Evolutionary conservation across 768 basidiomycete genomes (phyloP).

Genomic region (Agaricus sinodeliciosus): DNA sequence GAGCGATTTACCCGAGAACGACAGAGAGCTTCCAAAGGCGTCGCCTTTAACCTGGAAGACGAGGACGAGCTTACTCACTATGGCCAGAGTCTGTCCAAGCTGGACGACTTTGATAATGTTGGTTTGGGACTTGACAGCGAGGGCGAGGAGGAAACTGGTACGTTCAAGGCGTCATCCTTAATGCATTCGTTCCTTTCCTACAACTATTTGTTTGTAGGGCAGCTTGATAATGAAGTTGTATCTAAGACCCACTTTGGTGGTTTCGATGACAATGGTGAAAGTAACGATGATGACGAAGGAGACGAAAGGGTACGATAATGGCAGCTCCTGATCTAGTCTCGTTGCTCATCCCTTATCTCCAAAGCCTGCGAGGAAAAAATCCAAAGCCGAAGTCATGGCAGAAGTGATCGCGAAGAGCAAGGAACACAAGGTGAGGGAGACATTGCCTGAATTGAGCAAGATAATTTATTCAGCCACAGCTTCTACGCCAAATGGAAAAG

Average conservation of each 20-base stretch:
- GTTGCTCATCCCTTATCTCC: background rate
- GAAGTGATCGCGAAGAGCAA: conserved; percentile 98
- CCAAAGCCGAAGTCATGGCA: conserved; percentile 94
- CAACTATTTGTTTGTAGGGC: conserved; percentile 33
- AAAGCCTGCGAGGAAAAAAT: conserved; percentile 80
- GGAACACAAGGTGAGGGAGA: conserved; percentile 69
- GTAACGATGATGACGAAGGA: conserved; percentile 41
- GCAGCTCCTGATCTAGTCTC: background rate
- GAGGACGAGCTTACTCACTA: conserved; percentile 91
- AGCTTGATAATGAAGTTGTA: conserved; percentile 64
- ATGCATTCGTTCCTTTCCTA: background rate
- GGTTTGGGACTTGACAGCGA: conserved; percentile 55
- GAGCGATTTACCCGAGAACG: conserved; percentile 93
- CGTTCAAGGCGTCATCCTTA: conserved; percentile 10
- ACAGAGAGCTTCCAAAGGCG: conserved; percentile 69
- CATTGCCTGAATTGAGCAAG: conserved; percentile 3
- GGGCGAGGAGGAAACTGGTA: conserved; percentile 48
- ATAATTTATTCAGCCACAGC: conserved; percentile 32
- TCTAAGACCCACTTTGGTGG: conserved; percentile 78
- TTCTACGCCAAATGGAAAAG: conserved; percentile 81
- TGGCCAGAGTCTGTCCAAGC: conserved; percentile 76
- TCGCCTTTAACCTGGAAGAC: conserved; percentile 84
- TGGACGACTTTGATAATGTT: conserved; percentile 79
- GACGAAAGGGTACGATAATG: conserved; percentile 34
- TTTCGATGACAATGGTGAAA: conserved; percentile 71